A percentile compares a stretch with the other conserved stretches of the same genome.
Conservation (phyloP, 2,329 filamentous ascomycete species). For the Microascus cirrosus region DNA sequence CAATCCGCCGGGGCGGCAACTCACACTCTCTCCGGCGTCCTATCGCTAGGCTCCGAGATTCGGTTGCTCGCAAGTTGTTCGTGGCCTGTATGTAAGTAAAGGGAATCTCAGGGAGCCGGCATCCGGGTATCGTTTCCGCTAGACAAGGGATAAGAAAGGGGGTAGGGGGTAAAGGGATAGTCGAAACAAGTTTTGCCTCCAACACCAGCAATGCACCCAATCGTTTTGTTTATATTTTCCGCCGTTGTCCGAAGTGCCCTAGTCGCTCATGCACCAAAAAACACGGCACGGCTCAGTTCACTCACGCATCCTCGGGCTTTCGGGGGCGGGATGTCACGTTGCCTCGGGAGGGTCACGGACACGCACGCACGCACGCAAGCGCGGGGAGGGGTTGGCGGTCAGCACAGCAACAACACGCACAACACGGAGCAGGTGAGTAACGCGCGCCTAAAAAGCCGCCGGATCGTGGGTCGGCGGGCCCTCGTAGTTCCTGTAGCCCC, state of each 20-base stretch:
- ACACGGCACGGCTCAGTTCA: not conserved
- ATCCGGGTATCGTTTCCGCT: not conserved
- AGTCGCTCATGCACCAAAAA: not conserved
- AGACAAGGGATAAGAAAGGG: not conserved
- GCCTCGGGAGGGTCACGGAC: not conserved
- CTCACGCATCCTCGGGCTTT: not conserved
- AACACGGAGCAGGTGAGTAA: not conserved
- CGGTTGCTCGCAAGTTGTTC: not conserved
- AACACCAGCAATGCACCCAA: too few species aligned
- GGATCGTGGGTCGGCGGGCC: slow-evolving; percentile 40
- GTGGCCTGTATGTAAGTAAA: not conserved
- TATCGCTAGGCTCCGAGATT: not conserved
- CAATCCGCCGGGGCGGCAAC: not conserved
- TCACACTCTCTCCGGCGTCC: not conserved
- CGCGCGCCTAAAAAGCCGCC: not conserved
- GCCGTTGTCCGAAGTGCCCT: not conserved
- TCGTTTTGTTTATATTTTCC: not conserved
- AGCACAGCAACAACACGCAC: not conserved
- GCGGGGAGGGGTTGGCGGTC: not conserved
- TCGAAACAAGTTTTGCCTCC: not conserved
- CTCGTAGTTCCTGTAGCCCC: slow-evolving; percentile 59
- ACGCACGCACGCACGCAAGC: not conserved
- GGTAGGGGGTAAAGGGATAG: not conserved
- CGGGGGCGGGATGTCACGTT: not conserved
- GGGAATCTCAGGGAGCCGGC: not conserved